These are phyloP conservation scores for Leishmania gerbilli DNA, from an alignment of 208 protist genomes.

Conservation along the genomic window DNA sequence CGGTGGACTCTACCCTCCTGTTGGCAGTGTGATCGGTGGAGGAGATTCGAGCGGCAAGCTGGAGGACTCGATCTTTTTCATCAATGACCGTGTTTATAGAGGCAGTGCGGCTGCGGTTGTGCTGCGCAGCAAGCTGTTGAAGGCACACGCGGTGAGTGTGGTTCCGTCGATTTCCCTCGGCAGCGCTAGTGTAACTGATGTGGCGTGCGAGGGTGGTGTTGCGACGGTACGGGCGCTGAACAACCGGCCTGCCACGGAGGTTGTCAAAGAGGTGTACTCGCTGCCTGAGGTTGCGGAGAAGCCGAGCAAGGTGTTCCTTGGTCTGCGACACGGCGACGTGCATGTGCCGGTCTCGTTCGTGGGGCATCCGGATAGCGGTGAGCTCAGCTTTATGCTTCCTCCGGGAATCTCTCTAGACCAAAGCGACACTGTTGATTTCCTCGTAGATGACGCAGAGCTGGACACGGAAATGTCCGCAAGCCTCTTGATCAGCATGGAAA, in stretches of 20 bases:
- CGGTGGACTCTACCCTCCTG: slow-evolving; percentile 77
- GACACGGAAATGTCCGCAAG: slow-evolving; percentile 78
- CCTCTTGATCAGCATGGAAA: slow-evolving; percentile 61
- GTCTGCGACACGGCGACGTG: slow-evolving; percentile 46
- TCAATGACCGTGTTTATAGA: slow-evolving; percentile 81
- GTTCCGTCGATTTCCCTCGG: slow-evolving; percentile 78
- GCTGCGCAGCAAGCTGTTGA: slow-evolving; percentile 69
- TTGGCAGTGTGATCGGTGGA: slow-evolving; percentile 17
- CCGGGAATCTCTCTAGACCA: slow-evolving; percentile 28
- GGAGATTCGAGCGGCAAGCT: slow-evolving; percentile 25
- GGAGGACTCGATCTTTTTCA: slow-evolving; percentile 81
- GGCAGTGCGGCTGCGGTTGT: slow-evolving; percentile 75
- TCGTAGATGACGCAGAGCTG: slow-evolving; percentile 85
- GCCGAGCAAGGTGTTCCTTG: slow-evolving; percentile 69
- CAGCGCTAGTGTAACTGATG: slow-evolving; percentile 37
- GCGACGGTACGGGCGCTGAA: slow-evolving; percentile 51
- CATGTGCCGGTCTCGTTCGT: slow-evolving; percentile 71
- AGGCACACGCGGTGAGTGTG: slow-evolving; percentile 58
- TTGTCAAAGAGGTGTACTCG: slow-evolving; percentile 65
- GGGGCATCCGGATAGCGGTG: slow-evolving; percentile 58
- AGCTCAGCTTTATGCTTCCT: slow-evolving; percentile 48
- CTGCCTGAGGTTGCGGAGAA: slow-evolving; percentile 62
- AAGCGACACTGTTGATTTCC: slow-evolving; percentile 51
- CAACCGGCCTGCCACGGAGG: slow-evolving; percentile 51
- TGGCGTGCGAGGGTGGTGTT: slow-evolving; percentile 44